Evolutionary conservation across 139 green algal genomes (phyloP).

Genomic region (Medakamo hakoo): DNA sequence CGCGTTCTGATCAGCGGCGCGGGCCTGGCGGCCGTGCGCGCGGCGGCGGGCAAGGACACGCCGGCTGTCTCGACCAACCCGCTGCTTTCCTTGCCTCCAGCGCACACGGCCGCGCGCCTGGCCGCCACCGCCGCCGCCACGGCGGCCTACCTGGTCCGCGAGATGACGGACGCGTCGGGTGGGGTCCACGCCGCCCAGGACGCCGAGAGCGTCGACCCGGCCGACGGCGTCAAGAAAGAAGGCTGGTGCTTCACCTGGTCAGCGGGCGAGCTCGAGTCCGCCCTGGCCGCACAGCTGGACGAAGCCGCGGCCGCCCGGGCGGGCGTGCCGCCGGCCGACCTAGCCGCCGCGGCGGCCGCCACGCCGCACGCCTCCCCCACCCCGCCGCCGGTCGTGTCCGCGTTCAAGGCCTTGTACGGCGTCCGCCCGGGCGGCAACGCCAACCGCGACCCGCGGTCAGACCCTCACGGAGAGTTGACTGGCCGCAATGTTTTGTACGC

Average conservation of each 20-base stretch:
- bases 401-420: constrained; percentile 41
- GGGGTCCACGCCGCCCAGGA: constrained; percentile 75
- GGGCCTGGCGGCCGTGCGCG: no score
- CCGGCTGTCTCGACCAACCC: no score
- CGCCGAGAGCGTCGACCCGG: constrained; percentile 49
- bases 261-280: constrained; percentile 22
- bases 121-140: constrained; percentile 40
- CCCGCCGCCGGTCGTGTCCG: no score
- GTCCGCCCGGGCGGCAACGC: constrained; percentile 38
- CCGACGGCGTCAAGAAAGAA: constrained; percentile 41
- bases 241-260: constrained; percentile 67
- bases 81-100: constrained; percentile 54
- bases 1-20: no score
- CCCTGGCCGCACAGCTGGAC: constrained; percentile 21
- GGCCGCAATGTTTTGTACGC: constrained; percentile 58
- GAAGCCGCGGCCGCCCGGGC: neutral
- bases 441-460: constrained; percentile 31
- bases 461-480: constrained; percentile 72
- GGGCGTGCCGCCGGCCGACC: no score
- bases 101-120: constrained; percentile 30
- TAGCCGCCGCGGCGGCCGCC: no score
- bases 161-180: constrained; percentile 58
- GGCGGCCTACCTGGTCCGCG: constrained; percentile 68
- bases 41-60: no score
- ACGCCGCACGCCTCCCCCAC: no score